Evolutionary conservation across 2,329 filamentous ascomycete genomes (phyloP), one percentile per base, ranked within the genome.

Genomic region (Truncatella angustata): DNA sequence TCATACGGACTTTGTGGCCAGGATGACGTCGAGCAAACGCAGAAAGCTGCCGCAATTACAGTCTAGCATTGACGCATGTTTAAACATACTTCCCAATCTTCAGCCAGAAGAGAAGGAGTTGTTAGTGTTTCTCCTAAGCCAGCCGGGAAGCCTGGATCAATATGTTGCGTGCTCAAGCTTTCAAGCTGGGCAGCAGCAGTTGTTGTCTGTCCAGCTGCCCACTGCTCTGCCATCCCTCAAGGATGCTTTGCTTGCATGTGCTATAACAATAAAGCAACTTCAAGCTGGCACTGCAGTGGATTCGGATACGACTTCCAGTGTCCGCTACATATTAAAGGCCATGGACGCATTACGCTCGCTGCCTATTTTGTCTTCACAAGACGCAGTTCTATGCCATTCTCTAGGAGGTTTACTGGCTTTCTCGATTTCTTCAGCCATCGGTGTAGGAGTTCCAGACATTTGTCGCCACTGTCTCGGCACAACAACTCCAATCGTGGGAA

Each of bases 201-300:
- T 55, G 9, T 47, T 64, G 5, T 40, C 46, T 2, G 24, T 52
- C n/a, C 56, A 45, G 14, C 45, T 63, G 20, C 52, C 45, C 39
- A 49, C 49, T 49, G 53, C 58, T 11, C 40, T 53, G 14, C 56
- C 57, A 12, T n/a, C 59, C 16, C 55, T 65, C 35, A 64, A 60
- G 40, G 58, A 64, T 58, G 61, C 61, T 6, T 60, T 56, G 46
- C 59, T 64, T 18, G 62, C 61, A 26, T 64, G 50, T 60, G 62
- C 61, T 39, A 45, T 42, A 30, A 50, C 59, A 14, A 24, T 63
- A 3, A 61, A 60, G 53, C 48, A 39, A 21, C 54, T 61, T 30
- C 51, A 61, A 49, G 28, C 50, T 23, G 49, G 51, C 50, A 37
- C 24, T 47, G 43, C 40, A 44, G 24, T 11, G 7, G 42, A 45